Conservation (phyloP, 1,284 basidiomycete genomes). For the Coriolopsis trogii region DNA sequence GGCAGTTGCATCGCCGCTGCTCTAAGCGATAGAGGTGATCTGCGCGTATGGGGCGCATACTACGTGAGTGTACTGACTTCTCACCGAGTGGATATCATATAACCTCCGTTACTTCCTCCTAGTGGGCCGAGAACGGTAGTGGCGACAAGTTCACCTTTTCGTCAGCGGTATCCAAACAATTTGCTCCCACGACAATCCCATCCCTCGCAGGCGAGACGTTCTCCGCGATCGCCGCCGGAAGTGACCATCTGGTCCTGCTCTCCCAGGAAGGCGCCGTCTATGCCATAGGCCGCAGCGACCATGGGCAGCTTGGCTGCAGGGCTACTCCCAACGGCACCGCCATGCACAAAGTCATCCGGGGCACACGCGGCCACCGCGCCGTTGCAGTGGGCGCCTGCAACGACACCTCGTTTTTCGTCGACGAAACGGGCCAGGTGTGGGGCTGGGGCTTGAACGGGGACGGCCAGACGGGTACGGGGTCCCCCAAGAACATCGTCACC, state of each 20-base stretch:
- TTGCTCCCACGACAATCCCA: conserved; percentile 70
- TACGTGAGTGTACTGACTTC: conserved; percentile 57
- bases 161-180: conserved; percentile 62
- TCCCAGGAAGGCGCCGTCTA: conserved; percentile 84
- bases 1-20: conserved; percentile 87
- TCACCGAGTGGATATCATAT: background rate
- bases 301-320: conserved; percentile 83
- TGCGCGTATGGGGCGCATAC: conserved; percentile 91
- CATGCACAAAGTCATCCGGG: conserved; percentile 80
- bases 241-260: conserved; percentile 85
- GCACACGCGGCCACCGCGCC: conserved; percentile 66
- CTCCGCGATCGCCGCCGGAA: conserved; percentile 74
- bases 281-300: conserved; percentile 86
- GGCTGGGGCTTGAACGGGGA: conserved; percentile 62
- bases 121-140: too few species aligned
- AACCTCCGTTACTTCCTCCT: conserved; percentile 52
- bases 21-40: conserved; percentile 73
- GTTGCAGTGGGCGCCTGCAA: conserved; percentile 77
- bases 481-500: conserved; percentile 43
- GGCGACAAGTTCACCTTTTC: conserved; percentile 85
- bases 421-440: conserved; percentile 79
- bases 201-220: conserved; percentile 74
- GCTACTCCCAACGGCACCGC: conserved; percentile 80
- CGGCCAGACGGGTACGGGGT: conserved; percentile 27
- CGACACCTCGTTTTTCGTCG: conserved; percentile 88